phyloP scores from a whole-genome alignment of 2,329 filamentous ascomycete species.

The Alternaria viburni region DNA sequence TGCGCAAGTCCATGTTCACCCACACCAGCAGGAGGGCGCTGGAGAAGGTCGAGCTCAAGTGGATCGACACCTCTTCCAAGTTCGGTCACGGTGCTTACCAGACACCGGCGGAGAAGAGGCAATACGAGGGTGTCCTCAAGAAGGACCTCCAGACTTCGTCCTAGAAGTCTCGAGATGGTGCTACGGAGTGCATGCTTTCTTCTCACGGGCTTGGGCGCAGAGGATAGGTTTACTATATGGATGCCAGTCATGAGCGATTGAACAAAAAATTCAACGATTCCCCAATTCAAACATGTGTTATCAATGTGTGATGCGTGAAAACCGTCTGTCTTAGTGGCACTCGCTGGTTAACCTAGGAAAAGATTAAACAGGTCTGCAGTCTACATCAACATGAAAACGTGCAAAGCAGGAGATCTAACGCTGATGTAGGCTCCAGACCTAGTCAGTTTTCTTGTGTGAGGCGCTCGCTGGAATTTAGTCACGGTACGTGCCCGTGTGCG shows the following conservation, averaged over 20 bases:
- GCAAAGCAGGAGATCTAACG: neutral
- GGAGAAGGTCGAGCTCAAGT: slow-evolving; percentile 99
- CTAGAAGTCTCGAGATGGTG: slow-evolving; percentile 50
- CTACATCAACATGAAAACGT: neutral
- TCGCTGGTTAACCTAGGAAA: neutral
- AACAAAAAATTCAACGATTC: slow-evolving; percentile 49
- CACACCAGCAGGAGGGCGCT: slow-evolving; percentile 95
- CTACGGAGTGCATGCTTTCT: slow-evolving; percentile 40
- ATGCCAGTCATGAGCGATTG: slow-evolving; percentile 41
- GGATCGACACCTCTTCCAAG: slow-evolving; percentile 99
- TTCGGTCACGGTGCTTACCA: slow-evolving; percentile 99
- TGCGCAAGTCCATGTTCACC: slow-evolving; percentile 97
- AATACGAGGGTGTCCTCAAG: slow-evolving; percentile 98
- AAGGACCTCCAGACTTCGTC: slow-evolving; percentile 77
- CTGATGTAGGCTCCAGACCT: neutral
- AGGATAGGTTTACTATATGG: slow-evolving; percentile 43
- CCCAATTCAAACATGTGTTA: slow-evolving; percentile 35
- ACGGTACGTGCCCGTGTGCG: neutral
- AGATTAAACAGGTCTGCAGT: neutral
- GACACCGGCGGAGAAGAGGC: slow-evolving; percentile 96
- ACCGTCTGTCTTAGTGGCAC: neutral
- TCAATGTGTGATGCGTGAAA: neutral
- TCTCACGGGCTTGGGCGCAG: slow-evolving; percentile 46
- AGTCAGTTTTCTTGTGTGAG: neutral
- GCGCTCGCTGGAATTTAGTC: neutral